Evolutionary conservation across 2,329 filamentous ascomycete genomes (phyloP).

Genomic region (Teratosphaeria destructans): DNA sequence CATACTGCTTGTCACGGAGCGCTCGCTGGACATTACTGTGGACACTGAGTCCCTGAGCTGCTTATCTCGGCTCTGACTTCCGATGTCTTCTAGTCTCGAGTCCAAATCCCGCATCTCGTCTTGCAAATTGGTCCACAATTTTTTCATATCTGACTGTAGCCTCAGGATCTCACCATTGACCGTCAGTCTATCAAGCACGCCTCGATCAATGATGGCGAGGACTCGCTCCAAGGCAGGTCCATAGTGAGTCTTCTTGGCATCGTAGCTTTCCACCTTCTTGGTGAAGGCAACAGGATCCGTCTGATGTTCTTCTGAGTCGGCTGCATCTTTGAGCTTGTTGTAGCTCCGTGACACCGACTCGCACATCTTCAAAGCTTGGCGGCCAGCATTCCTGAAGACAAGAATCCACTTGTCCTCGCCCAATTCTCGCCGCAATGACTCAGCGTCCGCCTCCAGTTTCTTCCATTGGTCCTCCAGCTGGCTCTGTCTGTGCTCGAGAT

Average conservation of each 20-base stretch:
- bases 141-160: constrained; percentile 73
- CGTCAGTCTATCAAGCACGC: constrained; percentile 88
- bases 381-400: constrained; percentile 85
- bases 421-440: constrained; percentile 77
- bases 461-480: constrained; percentile 77
- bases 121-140: constrained; percentile 69
- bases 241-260: constrained; percentile 90
- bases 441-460: constrained; percentile 80
- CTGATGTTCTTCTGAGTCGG: constrained; percentile 64
- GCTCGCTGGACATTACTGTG: constrained; percentile 77
- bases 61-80: constrained; percentile 45
- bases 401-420: constrained; percentile 94
- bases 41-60: constrained; percentile 87
- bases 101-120: constrained; percentile 70
- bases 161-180: constrained; percentile 92
- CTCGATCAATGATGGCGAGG: constrained; percentile 83
- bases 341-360: constrained; percentile 87
- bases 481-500: constrained; percentile 65
- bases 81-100: constrained; percentile 59
- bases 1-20: constrained; percentile 34
- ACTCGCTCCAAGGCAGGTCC: constrained; percentile 87
- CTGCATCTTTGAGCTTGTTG: constrained; percentile 65
- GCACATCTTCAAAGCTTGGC: constrained; percentile 92
- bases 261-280: constrained; percentile 86
- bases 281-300: constrained; percentile 58